These are phyloP conservation scores for Narthecium ossifragum DNA, from an alignment of 106 monocot species.

Conservation along the genomic window DNA sequence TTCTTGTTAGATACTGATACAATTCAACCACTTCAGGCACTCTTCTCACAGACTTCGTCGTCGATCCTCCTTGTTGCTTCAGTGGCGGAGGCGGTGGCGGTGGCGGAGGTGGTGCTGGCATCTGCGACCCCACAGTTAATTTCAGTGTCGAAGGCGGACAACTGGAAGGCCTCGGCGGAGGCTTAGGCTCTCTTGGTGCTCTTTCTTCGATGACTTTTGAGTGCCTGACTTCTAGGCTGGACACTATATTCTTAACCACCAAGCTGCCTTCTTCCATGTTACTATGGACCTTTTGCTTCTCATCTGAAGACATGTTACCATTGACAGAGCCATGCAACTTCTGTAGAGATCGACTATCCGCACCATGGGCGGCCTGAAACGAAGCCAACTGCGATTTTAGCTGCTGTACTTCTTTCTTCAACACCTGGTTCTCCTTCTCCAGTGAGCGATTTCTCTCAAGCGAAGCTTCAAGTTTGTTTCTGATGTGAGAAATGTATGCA, in stretches of 20 bases:
- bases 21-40: slow-evolving; percentile 55
- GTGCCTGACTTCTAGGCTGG: background rate
- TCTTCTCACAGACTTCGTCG: slow-evolving; percentile 23
- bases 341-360: slow-evolving; percentile 23
- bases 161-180: slow-evolving; percentile 27
- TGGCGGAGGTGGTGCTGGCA: slow-evolving; percentile 17
- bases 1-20: slow-evolving; percentile 35
- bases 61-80: slow-evolving; percentile 7
- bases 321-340: slow-evolving; percentile 14
- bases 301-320: slow-evolving; percentile 10
- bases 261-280: background rate
- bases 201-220: background rate
- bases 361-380: slow-evolving; percentile 18
- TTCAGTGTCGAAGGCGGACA: background rate
- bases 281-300: slow-evolving; percentile 20
- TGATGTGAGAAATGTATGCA: slow-evolving; percentile 6
- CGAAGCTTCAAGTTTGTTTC: slow-evolving; percentile 23
- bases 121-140: slow-evolving; percentile 7
- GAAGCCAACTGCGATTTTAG: slow-evolving; percentile 17
- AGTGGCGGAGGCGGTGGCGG: slow-evolving; percentile 18
- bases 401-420: slow-evolving; percentile 23
- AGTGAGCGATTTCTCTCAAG: slow-evolving; percentile 25
- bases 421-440: slow-evolving; percentile 41
- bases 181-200: slow-evolving; percentile 40
- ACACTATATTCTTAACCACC: background rate